A percentile compares a stretch with the other conserved stretches of the same genome.
These are phyloP conservation scores for Cornus suecica DNA, from an alignment of 148 eudicot genomes.

Conservation along the genomic window DNA sequence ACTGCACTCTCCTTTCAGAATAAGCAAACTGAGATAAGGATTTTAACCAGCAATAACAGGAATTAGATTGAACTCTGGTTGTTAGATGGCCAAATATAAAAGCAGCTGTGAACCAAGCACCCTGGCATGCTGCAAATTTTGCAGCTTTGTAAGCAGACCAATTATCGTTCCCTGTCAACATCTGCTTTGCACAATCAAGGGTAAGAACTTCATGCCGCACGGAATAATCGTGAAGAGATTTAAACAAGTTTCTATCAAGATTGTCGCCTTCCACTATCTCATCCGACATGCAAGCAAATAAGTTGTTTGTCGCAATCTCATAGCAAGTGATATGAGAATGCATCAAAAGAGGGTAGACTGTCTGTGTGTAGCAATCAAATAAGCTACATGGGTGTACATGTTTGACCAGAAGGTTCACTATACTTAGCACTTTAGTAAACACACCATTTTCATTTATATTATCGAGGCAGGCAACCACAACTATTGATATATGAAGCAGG, in stretches of 20 bases:
- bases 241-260: constrained; percentile 10
- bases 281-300: constrained; percentile 11
- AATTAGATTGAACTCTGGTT: constrained; percentile 41
- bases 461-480: constrained; percentile 45
- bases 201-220: constrained; percentile 29
- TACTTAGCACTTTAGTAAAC: constrained; percentile 30
- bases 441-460: constrained; percentile 32
- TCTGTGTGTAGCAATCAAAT: constrained; percentile 48
- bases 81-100: constrained; percentile 55
- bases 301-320: background rate
- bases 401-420: constrained; percentile 36
- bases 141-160: constrained; percentile 82
- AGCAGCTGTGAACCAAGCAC: constrained; percentile 68
- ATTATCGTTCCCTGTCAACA: constrained; percentile 46
- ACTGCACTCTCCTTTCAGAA: constrained; percentile 49
- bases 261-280: constrained; percentile 18
- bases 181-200: constrained; percentile 42
- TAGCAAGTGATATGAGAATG: constrained; percentile 28
- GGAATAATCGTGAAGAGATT: constrained; percentile 26
- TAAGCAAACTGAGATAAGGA: constrained; percentile 48
- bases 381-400: constrained; percentile 38
- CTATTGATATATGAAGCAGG: constrained; percentile 32
- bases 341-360: constrained; percentile 45
- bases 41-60: constrained; percentile 54
- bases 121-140: constrained; percentile 61